Conservation (phyloP, 805 yeast genomes). For the Saturnispora ahearnii region DNA sequence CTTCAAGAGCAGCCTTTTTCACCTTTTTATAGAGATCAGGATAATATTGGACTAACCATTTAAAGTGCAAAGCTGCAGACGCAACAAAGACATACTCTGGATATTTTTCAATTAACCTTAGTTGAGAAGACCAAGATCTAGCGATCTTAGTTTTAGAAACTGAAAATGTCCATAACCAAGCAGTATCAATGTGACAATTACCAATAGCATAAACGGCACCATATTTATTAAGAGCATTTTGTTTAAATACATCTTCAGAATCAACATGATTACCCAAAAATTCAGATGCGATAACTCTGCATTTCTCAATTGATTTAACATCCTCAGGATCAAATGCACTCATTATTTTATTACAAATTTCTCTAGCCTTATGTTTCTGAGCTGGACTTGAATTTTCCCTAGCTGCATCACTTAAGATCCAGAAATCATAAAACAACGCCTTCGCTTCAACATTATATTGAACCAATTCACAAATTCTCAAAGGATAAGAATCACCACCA, state of each 20-base stretch:
- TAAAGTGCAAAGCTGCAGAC: slow-evolving; percentile 91
- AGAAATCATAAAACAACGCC: slow-evolving; percentile 68
- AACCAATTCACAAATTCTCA: slow-evolving; percentile 66
- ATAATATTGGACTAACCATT: slow-evolving; percentile 83
- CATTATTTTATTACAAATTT: slow-evolving; percentile 74
- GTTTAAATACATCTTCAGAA: slow-evolving; percentile 53
- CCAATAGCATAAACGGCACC: slow-evolving; percentile 79
- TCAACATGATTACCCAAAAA: slow-evolving; percentile 62
- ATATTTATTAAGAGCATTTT: slow-evolving; percentile 27
- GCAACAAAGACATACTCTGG: slow-evolving; percentile 95
- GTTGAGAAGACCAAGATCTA: slow-evolving; percentile 91
- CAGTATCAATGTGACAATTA: slow-evolving; percentile 95
- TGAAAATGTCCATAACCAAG: slow-evolving; percentile 99
- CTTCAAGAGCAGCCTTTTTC: slow-evolving; percentile 55
- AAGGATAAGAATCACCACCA: slow-evolving; percentile 51
- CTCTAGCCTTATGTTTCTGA: slow-evolving; percentile 76
- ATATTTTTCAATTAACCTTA: slow-evolving; percentile 71
- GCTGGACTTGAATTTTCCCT: slow-evolving; percentile 71
- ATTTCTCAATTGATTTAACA: slow-evolving; percentile 42
- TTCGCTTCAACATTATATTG: slow-evolving; percentile 77
- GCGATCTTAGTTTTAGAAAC: slow-evolving; percentile 90
- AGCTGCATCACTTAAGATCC: slow-evolving; percentile 87
- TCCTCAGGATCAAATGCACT: slow-evolving; percentile 71
- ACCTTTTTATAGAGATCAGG: slow-evolving; percentile 66
- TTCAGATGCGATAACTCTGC: slow-evolving; percentile 57